Base-by-base conservation (phyloP, 2,329 filamentous ascomycete genomes). In the Aspergillus neotritici region DNA sequence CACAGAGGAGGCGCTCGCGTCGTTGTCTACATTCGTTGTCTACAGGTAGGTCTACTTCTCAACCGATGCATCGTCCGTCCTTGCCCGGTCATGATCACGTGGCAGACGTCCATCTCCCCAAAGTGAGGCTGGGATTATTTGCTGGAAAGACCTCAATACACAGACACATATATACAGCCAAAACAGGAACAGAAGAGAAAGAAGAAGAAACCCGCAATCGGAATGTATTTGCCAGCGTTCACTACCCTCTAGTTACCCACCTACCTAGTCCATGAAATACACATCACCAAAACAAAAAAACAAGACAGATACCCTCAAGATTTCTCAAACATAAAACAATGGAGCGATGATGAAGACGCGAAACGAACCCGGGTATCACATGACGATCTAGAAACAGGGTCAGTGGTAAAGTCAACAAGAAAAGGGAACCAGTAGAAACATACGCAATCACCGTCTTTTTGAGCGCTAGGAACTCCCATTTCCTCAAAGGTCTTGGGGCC, bases 401-500 rank as follows among this genome's bases (percentile, higher is more conserved):
- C 57, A 55, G 49, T 35, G 44, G 34, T 16, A 14, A 31, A 31
- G 28, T 11, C 4, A 25, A 29, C 10, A 4, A 10, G 16, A 41
- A 15, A 21, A 32, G 8, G 3, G 15, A 17, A 3, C 12, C 30
- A 11, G 34, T 10, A 3, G 29, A 30, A 37, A 43, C 78, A 72
- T 80, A 96, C 90, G 73, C 91, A 98, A 68, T 97, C 90, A 53
- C 80, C 79, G n/a, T 95, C 87, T 49, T 83, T 78, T 67, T 93
- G 90, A 37, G 77, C 82, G 57, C 83, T 78, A 5, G 89, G 87
- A 56, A 98, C 91, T 31, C 93, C 93, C 93, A 98, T 98, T 63
- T 94, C 90, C 63, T 96, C 91, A 65, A 98, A 98, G 0, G 93
- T 97, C 57, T 93, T 87, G 1, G 93, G 91, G 9, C 91, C 93